These are phyloP conservation scores for Podosphaera aphanis DNA, from an alignment of 2,329 filamentous ascomycete genomes.

Conservation along the genomic window DNA sequence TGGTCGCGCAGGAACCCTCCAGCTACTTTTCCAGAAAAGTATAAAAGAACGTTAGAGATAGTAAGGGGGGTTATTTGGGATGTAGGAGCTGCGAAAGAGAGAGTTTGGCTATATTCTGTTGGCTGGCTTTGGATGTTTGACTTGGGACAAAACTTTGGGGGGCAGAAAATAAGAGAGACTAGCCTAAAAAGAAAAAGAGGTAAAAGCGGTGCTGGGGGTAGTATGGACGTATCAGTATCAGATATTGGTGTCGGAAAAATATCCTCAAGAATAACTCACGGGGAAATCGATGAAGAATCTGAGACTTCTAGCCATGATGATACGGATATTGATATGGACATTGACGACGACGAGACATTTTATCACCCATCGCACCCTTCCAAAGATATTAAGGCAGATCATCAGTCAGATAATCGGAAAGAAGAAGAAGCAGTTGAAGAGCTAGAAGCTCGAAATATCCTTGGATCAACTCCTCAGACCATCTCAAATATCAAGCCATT, in stretches of 20 bases:
- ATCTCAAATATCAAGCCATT: too few species aligned
- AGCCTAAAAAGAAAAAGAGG: slow-evolving; percentile 16
- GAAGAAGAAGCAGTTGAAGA: too few species aligned
- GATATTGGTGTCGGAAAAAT: slow-evolving; percentile 18
- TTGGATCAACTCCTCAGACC: too few species aligned
- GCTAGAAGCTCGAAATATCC: too few species aligned
- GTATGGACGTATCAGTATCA: slow-evolving; percentile 18
- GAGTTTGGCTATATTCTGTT: slow-evolving; percentile 71
- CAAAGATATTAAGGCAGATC: too few species aligned
- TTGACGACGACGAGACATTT: slow-evolving; percentile 1
- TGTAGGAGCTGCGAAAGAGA: slow-evolving; percentile 26
- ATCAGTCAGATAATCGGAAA: too few species aligned
- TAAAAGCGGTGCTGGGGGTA: slow-evolving; percentile 28
- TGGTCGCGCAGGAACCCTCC: slow-evolving; percentile 73
- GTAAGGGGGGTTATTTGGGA: slow-evolving; percentile 77
- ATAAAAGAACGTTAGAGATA: slow-evolving; percentile 51
- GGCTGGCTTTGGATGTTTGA: slow-evolving; percentile 88
- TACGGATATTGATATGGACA: slow-evolving; percentile 16
- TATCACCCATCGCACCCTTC: too few species aligned
- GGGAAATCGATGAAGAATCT: background rate
- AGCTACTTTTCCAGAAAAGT: slow-evolving; percentile 48
- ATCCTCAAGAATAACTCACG: background rate
- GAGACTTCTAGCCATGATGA: background rate
- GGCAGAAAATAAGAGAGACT: slow-evolving; percentile 8
- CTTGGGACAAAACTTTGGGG: slow-evolving; percentile 41